Evolutionary conservation across 768 basidiomycete species (phyloP).

Genomic region (Boletus huronensis): DNA sequence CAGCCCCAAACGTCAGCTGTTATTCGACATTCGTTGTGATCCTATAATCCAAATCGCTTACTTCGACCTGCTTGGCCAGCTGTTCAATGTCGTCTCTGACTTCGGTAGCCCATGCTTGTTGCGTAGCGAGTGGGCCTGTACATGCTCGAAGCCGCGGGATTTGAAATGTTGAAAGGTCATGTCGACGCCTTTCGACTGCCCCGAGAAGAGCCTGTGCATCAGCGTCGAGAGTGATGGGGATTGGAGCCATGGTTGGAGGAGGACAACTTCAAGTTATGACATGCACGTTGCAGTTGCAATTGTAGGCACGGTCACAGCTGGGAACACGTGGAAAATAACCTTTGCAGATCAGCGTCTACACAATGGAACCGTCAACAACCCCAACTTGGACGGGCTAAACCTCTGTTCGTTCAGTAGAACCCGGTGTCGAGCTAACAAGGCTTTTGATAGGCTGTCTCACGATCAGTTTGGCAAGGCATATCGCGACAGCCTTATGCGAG

Average conservation of each 20-base stretch:
- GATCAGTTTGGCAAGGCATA: background rate
- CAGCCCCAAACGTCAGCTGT: background rate
- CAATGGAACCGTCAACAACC: too few species aligned
- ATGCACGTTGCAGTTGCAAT: background rate
- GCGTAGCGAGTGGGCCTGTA: slow-evolving; percentile 61
- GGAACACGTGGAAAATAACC: background rate
- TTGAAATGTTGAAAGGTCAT: slow-evolving; percentile 66
- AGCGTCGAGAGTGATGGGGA: slow-evolving; percentile 51
- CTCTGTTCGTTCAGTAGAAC: background rate
- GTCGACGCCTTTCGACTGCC: slow-evolving; percentile 50
- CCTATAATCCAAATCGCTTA: slow-evolving; percentile 33
- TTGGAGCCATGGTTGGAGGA: slow-evolving; percentile 52
- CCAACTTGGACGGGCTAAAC: background rate
- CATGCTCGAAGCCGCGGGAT: slow-evolving; percentile 72
- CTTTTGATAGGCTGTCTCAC: too few species aligned
- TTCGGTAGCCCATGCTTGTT: slow-evolving; percentile 73
- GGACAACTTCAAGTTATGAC: background rate
- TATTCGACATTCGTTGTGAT: slow-evolving; percentile 1
- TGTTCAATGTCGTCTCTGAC: slow-evolving; percentile 71
- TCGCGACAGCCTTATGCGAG: background rate
- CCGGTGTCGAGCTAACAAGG: too few species aligned
- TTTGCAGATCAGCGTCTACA: background rate
- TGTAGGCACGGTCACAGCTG: background rate
- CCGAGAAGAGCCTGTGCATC: slow-evolving; percentile 50
- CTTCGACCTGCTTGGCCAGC: slow-evolving; percentile 63